Evolutionary conservation across 805 yeast species (phyloP), one percentile per base, ranked within the genome.

Genomic region (Candida manassasensis): DNA sequence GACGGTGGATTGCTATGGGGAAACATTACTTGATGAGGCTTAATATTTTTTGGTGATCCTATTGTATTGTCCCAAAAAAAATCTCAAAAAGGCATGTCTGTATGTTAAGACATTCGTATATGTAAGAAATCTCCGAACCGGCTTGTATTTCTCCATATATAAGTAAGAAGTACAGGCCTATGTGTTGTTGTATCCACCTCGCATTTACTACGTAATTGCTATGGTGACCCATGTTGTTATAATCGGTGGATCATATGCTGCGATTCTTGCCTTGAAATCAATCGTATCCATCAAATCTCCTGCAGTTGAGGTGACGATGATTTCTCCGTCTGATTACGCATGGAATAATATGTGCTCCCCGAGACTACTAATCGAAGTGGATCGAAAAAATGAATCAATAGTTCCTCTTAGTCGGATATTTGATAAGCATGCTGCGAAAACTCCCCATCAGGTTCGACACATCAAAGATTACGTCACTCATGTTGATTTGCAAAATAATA

Each of bases 231-330:
- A 33, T 14, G 36, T 59, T 14, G 57, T 57, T 4, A 55, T 66
- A n/a, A 50, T 64, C 17, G 70, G 71, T n/a, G 66, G 58, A 4
- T 58, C 66, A 3, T 61, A 42, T 36, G 67, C 63, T 3, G 68
- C 53, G 4, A 40, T 50, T 13, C 33, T 21, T 6, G 67, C 63
- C 9, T 55, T 55, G 16, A 47, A 51, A 8, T 32, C 48, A 7
- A 36, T 55, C 13, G 4, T 27, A 5, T 18, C 30, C 6, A 43
- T 49, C 17, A 27, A 34, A 10, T 28, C 35, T n/a, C 36, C 38
- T 8, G n/a, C n/a, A n/a, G 37, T 54, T 10, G 35, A 44, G 9
- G 47, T 61, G 10, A 54, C 57, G 1, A 19, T 64, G n/a, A 48
- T 55, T 17, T 50, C 62, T 8, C 52, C 50, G 6, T 53, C 56